Evolutionary conservation across 1,139 yeast genomes (phyloP).

Genomic region (Suhomyces atakaporum): DNA sequence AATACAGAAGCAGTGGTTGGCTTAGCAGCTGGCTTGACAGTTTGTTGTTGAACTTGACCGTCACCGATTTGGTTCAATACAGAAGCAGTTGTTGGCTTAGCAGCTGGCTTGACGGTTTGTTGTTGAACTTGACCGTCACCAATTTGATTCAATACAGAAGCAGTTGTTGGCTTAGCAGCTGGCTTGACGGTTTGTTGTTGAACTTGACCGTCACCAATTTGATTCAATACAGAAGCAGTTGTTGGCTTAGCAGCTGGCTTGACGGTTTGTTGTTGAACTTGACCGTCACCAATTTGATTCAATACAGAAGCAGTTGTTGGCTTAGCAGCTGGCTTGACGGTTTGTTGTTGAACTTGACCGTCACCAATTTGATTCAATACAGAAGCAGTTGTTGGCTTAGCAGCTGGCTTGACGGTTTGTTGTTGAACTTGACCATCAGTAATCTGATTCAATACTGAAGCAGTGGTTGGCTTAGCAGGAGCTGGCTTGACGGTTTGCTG

Average conservation of each 20-base stretch:
- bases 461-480: conserved; percentile 28
- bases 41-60: conserved; percentile 31
- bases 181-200: conserved; percentile 45
- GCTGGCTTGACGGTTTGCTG: conserved; percentile 32
- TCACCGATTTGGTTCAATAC: conserved; percentile 30
- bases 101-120: conserved; percentile 18
- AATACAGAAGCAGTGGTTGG: conserved; percentile 41
- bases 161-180: conserved; percentile 28
- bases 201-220: conserved; percentile 51
- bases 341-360: conserved; percentile 38
- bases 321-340: conserved; percentile 29
- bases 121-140: conserved; percentile 36
- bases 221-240: conserved; percentile 33
- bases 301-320: too few relatives aligned
- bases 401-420: too few relatives aligned
- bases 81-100: conserved; percentile 27
- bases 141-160: conserved; percentile 26
- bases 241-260: conserved; percentile 35
- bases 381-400: conserved; percentile 23
- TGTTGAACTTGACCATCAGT: conserved; percentile 45
- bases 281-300: conserved; percentile 43
- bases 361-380: conserved; percentile 36
- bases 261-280: conserved; percentile 39
- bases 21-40: conserved; percentile 27
- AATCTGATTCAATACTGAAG: conserved; percentile 32